Percentiles rank a stretch among this genome's conserved stretches.
These are phyloP conservation scores for Schizonepeta tenuifolia DNA, from an alignment of 257 asterid genomes.

Conservation along the genomic window DNA sequence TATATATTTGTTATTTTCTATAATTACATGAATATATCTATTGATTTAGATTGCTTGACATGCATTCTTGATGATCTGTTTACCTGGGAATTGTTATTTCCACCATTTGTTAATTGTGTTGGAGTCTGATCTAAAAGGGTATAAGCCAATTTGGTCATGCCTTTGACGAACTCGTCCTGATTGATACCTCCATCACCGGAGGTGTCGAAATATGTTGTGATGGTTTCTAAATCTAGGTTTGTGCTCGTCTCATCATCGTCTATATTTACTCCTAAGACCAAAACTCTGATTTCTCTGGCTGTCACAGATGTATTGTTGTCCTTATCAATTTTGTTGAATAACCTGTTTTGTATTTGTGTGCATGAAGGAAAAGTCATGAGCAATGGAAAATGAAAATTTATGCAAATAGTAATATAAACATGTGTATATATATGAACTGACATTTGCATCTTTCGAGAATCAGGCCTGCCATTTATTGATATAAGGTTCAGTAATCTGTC, in stretches of 20 bases:
- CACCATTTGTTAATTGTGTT: not conserved
- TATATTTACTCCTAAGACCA: slow-evolving; percentile 49
- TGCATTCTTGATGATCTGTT: not conserved
- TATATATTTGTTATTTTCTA: not conserved
- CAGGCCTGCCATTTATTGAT: slow-evolving; percentile 50
- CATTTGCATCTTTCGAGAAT: slow-evolving; percentile 45
- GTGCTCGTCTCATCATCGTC: slow-evolving; percentile 38
- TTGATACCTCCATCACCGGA: slow-evolving; percentile 48
- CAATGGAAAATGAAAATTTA: not conserved
- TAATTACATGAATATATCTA: not conserved
- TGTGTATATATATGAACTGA: slow-evolving; percentile 5
- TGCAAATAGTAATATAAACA: not conserved
- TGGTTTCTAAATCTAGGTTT: slow-evolving; percentile 42
- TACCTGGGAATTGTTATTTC: slow-evolving; percentile 40
- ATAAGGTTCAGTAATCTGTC: slow-evolving; percentile 48
- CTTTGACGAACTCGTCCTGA: slow-evolving; percentile 51
- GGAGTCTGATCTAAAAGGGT: slow-evolving; percentile 36
- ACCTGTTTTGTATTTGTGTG: slow-evolving; percentile 33
- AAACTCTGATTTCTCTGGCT: slow-evolving; percentile 50
- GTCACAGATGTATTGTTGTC: slow-evolving; percentile 42
- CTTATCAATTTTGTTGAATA: slow-evolving; percentile 39
- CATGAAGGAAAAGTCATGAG: no score
- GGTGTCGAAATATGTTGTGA: slow-evolving; percentile 47
- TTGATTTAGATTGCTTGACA: not conserved
- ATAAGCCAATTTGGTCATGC: slow-evolving; percentile 45